A percentile compares a stretch with the other conserved stretches of the same genome.
phyloP scores from a whole-genome alignment of 345 rosid genomes.

The Adansonia digitata region DNA sequence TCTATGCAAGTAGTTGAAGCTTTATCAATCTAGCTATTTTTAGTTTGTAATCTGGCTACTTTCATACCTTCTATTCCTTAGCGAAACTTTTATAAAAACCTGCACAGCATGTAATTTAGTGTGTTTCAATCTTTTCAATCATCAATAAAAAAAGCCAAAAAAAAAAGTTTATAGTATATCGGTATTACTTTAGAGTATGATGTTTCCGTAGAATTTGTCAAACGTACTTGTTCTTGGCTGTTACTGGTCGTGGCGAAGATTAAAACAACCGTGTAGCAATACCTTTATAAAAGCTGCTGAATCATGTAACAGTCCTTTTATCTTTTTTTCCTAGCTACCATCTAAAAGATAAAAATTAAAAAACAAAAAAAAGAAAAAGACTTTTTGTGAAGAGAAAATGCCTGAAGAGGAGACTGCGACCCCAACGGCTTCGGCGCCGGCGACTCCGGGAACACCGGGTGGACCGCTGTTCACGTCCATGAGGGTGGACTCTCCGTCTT shows the following conservation, averaged over 20 bases:
- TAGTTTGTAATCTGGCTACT: constrained; percentile 31
- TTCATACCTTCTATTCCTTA: constrained; percentile 34
- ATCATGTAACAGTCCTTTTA: constrained; percentile 45
- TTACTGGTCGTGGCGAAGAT: constrained; percentile 42
- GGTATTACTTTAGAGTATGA: not conserved
- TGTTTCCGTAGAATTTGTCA: not conserved
- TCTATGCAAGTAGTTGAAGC: constrained; percentile 11
- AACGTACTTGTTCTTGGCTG: not conserved
- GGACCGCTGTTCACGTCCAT: constrained; percentile 68
- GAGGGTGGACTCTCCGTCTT: constrained; percentile 87
- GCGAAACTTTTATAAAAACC: constrained; percentile 47
- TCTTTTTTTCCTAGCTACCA: not conserved
- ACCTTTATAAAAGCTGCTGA: constrained; percentile 49
- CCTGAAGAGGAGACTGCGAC: constrained; percentile 39
- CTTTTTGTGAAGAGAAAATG: constrained; percentile 19
- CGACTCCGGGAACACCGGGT: constrained; percentile 92
- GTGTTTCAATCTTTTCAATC: not conserved
- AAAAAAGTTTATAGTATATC: not conserved
- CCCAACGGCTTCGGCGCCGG: constrained; percentile 68
- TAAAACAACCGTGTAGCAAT: constrained; percentile 36
- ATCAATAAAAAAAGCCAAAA: constrained; percentile 19
- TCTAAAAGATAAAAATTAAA: not conserved
- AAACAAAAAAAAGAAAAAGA: constrained; percentile 2
- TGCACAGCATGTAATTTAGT: constrained; percentile 43
- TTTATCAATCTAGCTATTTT: not conserved